These are phyloP conservation scores for Penicillium malachiteum DNA, from an alignment of 495 filamentous ascomycete species.

Conservation along the genomic window DNA sequence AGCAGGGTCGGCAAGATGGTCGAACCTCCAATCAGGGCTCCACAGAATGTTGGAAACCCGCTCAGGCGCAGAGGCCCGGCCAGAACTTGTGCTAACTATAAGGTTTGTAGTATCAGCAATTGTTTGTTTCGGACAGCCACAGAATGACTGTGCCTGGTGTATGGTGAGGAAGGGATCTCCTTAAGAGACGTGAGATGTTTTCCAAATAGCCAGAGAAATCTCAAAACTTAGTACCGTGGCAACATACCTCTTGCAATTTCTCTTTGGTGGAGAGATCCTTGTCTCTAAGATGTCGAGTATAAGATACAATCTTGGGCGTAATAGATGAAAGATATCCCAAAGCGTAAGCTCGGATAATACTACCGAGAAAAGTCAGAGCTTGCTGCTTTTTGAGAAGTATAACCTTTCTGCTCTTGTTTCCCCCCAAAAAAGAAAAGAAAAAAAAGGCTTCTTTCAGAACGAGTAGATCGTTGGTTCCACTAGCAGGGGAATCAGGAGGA, in stretches of 20 bases:
- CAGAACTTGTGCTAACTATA: slow-evolving; percentile 39
- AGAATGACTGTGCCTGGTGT: not conserved
- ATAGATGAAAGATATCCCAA: slow-evolving; percentile 73
- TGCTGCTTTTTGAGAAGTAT: not conserved
- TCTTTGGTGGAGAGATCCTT: slow-evolving; percentile 44
- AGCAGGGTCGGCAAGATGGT: slow-evolving; percentile 59
- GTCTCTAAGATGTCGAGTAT: slow-evolving; percentile 48
- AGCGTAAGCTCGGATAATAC: slow-evolving; percentile 70
- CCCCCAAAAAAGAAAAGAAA: too few species aligned
- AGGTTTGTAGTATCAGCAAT: not conserved
- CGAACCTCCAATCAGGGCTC: slow-evolving; percentile 69
- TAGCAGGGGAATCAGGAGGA: slow-evolving; percentile 9
- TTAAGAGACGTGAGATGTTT: not conserved
- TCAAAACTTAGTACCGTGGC: not conserved
- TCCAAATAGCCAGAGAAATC: not conserved
- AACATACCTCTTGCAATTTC: slow-evolving; percentile 41
- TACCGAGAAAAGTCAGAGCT: slow-evolving; percentile 27
- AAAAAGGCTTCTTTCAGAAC: not conserved
- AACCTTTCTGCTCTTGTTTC: not conserved
- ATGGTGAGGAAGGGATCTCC: not conserved
- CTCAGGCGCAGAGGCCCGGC: slow-evolving; percentile 38
- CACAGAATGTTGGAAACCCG: slow-evolving; percentile 83
- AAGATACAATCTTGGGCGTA: slow-evolving; percentile 61
- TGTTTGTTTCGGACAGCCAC: not conserved
- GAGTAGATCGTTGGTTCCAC: not conserved